Conservation (phyloP, 129 eudicot genomes). For the Rutidosis leptorrhynchoides region DNA sequence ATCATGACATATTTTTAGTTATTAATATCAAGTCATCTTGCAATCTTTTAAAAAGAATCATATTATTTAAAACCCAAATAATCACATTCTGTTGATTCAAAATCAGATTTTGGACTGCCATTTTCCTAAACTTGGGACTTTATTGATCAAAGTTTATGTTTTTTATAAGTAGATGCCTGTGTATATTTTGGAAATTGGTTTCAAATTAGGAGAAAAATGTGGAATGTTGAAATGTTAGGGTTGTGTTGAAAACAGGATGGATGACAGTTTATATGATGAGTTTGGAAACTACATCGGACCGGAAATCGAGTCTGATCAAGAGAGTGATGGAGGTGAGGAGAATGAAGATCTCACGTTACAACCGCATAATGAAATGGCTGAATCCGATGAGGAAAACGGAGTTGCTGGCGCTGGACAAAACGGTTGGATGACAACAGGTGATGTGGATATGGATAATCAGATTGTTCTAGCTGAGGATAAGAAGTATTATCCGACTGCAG, state of each 20-base stretch:
- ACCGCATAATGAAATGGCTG: constrained; percentile 41
- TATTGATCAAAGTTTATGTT: no score
- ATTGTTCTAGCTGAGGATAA: constrained; percentile 93
- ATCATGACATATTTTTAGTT: no score
- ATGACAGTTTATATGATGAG: constrained; percentile 91
- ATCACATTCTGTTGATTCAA: no score
- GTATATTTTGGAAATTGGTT: not conserved
- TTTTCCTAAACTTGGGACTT: no score
- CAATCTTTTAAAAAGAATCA: no score
- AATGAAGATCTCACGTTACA: constrained; percentile 60
- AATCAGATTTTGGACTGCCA: no score
- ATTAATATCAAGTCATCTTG: no score
- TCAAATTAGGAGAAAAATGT: not conserved
- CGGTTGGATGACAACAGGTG: constrained; percentile 68
- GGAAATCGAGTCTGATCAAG: constrained; percentile 89
- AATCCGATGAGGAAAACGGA: constrained; percentile 69
- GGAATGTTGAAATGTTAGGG: not conserved
- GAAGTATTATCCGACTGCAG: constrained; percentile 96
- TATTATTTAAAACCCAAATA: no score
- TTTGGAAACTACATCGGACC: constrained; percentile 99
- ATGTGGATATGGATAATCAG: constrained; percentile 84
- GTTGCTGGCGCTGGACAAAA: constrained; percentile 53
- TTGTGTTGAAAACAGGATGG: constrained; percentile 48
- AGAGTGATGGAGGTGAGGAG: constrained; percentile 75
- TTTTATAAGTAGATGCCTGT: not conserved